Base-by-base conservation (phyloP, 2,329 filamentous ascomycete species). In the Trichophyton simii region DNA sequence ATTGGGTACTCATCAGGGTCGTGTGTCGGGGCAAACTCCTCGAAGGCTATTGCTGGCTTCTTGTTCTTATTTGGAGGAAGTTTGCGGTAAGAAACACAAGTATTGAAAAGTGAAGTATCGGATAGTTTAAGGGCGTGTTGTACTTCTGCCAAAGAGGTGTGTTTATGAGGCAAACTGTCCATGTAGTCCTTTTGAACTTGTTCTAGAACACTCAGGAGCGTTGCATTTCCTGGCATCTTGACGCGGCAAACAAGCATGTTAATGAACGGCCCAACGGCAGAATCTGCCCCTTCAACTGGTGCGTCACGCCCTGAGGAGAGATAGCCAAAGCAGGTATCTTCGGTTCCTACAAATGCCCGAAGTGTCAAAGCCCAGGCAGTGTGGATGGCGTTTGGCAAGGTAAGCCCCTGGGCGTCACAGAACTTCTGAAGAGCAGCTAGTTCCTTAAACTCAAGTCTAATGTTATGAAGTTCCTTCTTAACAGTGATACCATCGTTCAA, bases 351-450 rank as follows among this genome's bases (percentile, higher is more conserved):
- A 65, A 81, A 73, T 36, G 77, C 77, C 18, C 81, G 79, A 0
- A 95, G 74, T 0, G 84, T 83, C 0, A 82, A 78, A 0, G 84
- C 75, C 87, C 91, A 95, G 1, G 85, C 78, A 2, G 87, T 85
- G 71, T 95, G 87, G 2, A 91, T 77, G 0, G 75, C 73, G 62
- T 80, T 81, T 1, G 79, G 75, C 1, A 81, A 61, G 0, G 80
- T 82, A 18, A 81, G 70, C 3, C 75, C 75, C 57, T 74, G 68
- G 5, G 68, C 65, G 44, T 77, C 75, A 63, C 79, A 81, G 8
- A 72, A 68, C 0, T 22, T 60, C 50, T 75, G 74, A 0, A 79
- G 67, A 3, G 67, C 67, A 0, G 58, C 28, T 18, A 76, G 63
- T 2, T 66, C 65, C 5, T 60, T 65, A 34, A 72, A 71, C 4